These are phyloP conservation scores for Zymoseptoria brevis DNA, from an alignment of 2,329 filamentous ascomycete genomes.

Conservation along the genomic window DNA sequence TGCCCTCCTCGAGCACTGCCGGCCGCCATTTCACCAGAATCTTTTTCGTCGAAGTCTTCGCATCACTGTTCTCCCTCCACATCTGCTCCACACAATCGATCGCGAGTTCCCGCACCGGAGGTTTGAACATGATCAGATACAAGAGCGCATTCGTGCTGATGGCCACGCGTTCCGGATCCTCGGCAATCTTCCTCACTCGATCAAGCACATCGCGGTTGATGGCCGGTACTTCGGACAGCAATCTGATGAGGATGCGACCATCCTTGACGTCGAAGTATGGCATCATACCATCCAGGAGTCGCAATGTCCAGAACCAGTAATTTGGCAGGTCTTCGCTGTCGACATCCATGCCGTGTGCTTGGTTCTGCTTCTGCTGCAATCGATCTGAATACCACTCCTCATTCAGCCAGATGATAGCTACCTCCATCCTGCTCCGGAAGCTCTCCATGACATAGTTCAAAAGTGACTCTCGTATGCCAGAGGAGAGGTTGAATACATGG, in stretches of 20 bases:
- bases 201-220: constrained; percentile 64
- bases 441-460: constrained; percentile 86
- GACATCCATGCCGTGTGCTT: constrained; percentile 8
- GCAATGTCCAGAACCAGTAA: constrained; percentile 24
- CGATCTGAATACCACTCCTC: constrained; percentile 97
- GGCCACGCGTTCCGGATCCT: constrained; percentile 55
- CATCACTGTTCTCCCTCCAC: constrained; percentile 46
- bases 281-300: constrained; percentile 75
- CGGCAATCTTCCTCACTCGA: constrained; percentile 57
- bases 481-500: constrained; percentile 45
- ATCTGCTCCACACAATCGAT: constrained; percentile 52
- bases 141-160: constrained; percentile 52
- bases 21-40: constrained; percentile 50
- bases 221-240: constrained; percentile 83
- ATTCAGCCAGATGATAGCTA: constrained; percentile 87
- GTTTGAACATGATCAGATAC: constrained; percentile 52
- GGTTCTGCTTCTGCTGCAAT: constrained; percentile 40
- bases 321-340: constrained; percentile 17
- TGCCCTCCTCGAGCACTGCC: constrained; percentile 32
- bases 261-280: constrained; percentile 89
- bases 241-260: constrained; percentile 72
- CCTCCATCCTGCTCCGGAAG: constrained; percentile 80
- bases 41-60: constrained; percentile 44
- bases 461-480: constrained; percentile 69
- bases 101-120: constrained; percentile 49